phyloP scores from a whole-genome alignment of 179 eudicot genomes.

The Spinacia oleracea region DNA sequence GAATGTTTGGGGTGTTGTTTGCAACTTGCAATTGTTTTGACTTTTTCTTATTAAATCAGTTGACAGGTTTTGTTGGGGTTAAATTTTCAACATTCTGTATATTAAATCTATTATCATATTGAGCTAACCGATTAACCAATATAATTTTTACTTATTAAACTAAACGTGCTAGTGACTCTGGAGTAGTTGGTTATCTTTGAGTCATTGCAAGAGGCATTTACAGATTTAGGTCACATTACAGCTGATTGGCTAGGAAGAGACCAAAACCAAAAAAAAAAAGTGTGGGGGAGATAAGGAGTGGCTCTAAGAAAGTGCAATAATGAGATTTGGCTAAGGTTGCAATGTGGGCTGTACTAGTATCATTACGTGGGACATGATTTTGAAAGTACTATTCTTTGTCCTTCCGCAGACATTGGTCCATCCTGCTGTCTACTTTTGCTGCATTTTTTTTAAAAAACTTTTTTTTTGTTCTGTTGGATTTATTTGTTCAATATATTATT shows the following conservation, averaged over 20 bases:
- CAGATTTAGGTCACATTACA: not conserved
- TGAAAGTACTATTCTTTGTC: slow-evolving; percentile 6
- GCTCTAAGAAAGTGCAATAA: not conserved
- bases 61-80: not conserved
- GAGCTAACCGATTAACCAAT: slow-evolving; percentile 20
- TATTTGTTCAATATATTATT: not conserved
- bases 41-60: slow-evolving; percentile 13
- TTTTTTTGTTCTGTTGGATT: not conserved
- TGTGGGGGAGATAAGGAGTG: not conserved
- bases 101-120: slow-evolving; percentile 7
- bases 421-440: not conserved
- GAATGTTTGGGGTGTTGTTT: slow-evolving; percentile 3
- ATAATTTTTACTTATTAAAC: slow-evolving; percentile 10
- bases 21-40: slow-evolving; percentile 24
- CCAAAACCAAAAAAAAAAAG: too few species aligned
- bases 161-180: not conserved
- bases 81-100: not conserved
- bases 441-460: not conserved
- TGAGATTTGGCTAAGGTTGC: slow-evolving; percentile 13
- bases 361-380: slow-evolving; percentile 8
- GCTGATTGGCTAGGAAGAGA: not conserved
- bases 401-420: not conserved
- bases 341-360: not conserved
- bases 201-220: slow-evolving; percentile 10
- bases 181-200: slow-evolving; percentile 11